Conservation (phyloP, 257 asterid genomes). For the Ocimum tenuiflorum region DNA sequence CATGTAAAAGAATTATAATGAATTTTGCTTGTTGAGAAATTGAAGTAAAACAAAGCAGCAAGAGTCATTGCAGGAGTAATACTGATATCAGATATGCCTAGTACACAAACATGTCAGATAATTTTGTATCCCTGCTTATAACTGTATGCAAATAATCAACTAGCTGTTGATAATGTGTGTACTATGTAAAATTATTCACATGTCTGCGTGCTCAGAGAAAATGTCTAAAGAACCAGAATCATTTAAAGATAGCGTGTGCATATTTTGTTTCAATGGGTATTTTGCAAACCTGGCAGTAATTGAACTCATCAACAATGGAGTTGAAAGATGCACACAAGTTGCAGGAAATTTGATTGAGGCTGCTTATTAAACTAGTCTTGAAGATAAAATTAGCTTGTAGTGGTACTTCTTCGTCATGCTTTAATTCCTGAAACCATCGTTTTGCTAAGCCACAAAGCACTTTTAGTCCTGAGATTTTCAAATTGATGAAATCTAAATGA, state of each 20-base stretch:
- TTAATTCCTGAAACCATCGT: conserved; percentile 73
- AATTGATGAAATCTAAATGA: conserved; percentile 18
- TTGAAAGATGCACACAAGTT: conserved; percentile 49
- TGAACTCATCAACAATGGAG: conserved; percentile 54
- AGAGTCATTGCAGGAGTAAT: neutral
- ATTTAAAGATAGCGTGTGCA: conserved; percentile 5
- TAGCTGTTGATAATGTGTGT: too few species aligned
- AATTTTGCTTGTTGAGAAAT: neutral
- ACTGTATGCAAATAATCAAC: too few species aligned
- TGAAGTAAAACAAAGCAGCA: neutral
- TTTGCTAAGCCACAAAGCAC: conserved; percentile 53
- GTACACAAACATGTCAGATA: too few species aligned
- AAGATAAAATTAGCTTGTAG: conserved; percentile 66
- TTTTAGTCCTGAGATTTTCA: conserved; percentile 50
- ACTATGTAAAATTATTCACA: too few species aligned
- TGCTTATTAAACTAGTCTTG: conserved; percentile 46
- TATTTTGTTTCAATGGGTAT: conserved; percentile 1
- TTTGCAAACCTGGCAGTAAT: conserved; percentile 54
- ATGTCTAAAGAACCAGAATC: neutral
- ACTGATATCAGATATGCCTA: too few species aligned
- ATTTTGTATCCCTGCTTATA: too few species aligned
- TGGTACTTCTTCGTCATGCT: conserved; percentile 47
- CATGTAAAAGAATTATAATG: neutral
- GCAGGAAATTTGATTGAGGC: conserved; percentile 64
- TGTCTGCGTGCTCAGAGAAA: too few species aligned